A percentile compares a stretch with the other conserved stretches of the same genome.
phyloP scores from a whole-genome alignment of 352 stramenopile species.

The Globisporangium recalcitrans region DNA sequence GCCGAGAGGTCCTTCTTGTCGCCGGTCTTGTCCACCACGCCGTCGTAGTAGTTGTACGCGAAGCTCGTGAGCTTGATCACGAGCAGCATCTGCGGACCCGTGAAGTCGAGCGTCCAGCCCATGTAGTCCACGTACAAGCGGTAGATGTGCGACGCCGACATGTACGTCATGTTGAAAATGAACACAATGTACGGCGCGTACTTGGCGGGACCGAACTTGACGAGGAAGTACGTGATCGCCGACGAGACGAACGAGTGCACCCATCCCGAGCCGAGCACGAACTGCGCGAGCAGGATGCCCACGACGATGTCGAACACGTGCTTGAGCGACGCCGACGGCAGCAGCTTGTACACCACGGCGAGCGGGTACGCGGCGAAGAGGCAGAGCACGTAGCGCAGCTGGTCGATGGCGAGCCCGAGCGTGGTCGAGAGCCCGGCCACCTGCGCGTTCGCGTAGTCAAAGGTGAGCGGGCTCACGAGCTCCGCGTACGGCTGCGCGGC shows the following conservation, averaged over 20 bases:
- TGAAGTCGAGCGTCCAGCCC: conserved; percentile 86
- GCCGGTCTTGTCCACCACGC: conserved; percentile 59
- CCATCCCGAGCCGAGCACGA: conserved; percentile 90
- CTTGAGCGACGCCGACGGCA: conserved; percentile 84
- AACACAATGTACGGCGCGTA: conserved; percentile 86
- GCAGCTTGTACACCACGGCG: conserved; percentile 82
- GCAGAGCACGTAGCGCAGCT: conserved; percentile 84
- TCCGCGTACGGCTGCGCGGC: conserved; percentile 44
- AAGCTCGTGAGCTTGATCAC: conserved; percentile 97
- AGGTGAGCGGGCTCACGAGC: conserved; percentile 50
- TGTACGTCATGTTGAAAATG: conserved; percentile 93
- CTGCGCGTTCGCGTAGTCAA: conserved; percentile 39
- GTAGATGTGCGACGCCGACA: conserved; percentile 91
- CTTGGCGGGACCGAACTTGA: conserved; percentile 50
- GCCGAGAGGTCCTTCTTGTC: conserved; percentile 24
- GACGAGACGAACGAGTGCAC: conserved; percentile 93
- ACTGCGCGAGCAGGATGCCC: conserved; percentile 92
- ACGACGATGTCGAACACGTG: conserved; percentile 91
- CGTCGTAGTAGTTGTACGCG: conserved; percentile 97
- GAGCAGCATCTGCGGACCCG: conserved; percentile 89
- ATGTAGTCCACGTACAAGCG: conserved; percentile 96
- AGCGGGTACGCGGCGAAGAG: conserved; percentile 94
- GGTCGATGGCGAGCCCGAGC: conserved; percentile 46
- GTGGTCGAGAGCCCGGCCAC: conserved; percentile 34
- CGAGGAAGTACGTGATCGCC: conserved; percentile 88